Evolutionary conservation across 305 asterid species (phyloP).

Genomic region (Rubia tinctorum): DNA sequence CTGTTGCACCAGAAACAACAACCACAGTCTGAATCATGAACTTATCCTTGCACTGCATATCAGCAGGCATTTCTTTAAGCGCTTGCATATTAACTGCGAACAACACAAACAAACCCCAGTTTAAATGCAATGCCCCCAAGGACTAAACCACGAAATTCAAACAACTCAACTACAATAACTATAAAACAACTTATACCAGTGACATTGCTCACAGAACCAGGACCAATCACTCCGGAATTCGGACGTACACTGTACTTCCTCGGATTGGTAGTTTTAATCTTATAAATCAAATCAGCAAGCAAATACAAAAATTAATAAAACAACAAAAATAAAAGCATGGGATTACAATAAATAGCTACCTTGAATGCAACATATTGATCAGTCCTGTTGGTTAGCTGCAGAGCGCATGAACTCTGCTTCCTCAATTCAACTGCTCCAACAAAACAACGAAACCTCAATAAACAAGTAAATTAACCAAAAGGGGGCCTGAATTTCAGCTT

Average conservation of each 20-base stretch:
- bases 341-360: constrained; percentile 31
- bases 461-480: neutral
- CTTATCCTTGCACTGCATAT: constrained; percentile 87
- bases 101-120: constrained; percentile 11
- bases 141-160: neutral
- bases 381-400: constrained; percentile 82
- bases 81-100: constrained; percentile 81
- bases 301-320: neutral
- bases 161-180: neutral
- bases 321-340: neutral
- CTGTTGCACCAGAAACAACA: constrained; percentile 56
- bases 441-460: neutral
- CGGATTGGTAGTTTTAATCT: constrained; percentile 89
- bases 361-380: constrained; percentile 71
- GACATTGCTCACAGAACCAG: constrained; percentile 64
- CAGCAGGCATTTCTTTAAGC: constrained; percentile 71
- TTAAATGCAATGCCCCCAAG: constrained; percentile 5
- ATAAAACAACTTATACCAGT: constrained; percentile 47
- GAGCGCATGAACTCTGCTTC: constrained; percentile 74
- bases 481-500: neutral
- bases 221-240: constrained; percentile 70
- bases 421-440: constrained; percentile 59
- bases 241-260: constrained; percentile 83
- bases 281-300: constrained; percentile 14
- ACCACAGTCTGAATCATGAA: constrained; percentile 78